Evolutionary conservation across 768 basidiomycete genomes (phyloP), one percentile per base, ranked within the genome.

Genomic region (Roridomyces roridus): DNA sequence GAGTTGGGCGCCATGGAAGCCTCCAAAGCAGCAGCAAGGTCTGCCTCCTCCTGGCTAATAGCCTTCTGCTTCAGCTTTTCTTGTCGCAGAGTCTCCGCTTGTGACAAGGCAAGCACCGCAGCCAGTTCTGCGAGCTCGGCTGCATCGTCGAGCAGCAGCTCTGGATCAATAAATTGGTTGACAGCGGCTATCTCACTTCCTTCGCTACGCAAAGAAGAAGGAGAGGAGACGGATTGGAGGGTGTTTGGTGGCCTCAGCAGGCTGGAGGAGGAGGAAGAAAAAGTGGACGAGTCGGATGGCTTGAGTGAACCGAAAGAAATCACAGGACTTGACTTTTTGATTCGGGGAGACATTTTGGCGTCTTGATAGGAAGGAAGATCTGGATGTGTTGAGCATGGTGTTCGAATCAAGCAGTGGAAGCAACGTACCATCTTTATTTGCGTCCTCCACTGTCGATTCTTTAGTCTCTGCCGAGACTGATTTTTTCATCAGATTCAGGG

Each of bases 21-120:
- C 60, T 83, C 79, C 54, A 92, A 62, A 0, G 89, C 91, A 58
- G 77, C 77, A 20, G 82, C 83, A 14, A 92, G 73, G 39, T 91
- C 86, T 26, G 85, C 84, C 54, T 90, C 87, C 66, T 92, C 89
- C 59, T 80, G 78, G 51, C 58, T 68, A 6, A 58, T 64, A 17
- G 80, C 55, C 44, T 74, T 72, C 21, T 75, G 71, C 44, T 73
- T 69, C 28, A 69, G 51, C 24, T 66, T 66, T 60, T 73, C 64
- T 46, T 62, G 40, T 29, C 60, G 20, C 10, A 57, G 25, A 1
- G 55, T 57, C 39, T 83, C 82, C 17, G 81, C 80, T 51, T 81
- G 74, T 1, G 85, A 81, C 45, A 85, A 61, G 14, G 79, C 82
- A 15, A 80, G 62, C 11, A 76, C 81, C 21, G 78, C 61, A 15